Conservation (phyloP, 768 basidiomycete species). For the Boletus coccyginus region DNA sequence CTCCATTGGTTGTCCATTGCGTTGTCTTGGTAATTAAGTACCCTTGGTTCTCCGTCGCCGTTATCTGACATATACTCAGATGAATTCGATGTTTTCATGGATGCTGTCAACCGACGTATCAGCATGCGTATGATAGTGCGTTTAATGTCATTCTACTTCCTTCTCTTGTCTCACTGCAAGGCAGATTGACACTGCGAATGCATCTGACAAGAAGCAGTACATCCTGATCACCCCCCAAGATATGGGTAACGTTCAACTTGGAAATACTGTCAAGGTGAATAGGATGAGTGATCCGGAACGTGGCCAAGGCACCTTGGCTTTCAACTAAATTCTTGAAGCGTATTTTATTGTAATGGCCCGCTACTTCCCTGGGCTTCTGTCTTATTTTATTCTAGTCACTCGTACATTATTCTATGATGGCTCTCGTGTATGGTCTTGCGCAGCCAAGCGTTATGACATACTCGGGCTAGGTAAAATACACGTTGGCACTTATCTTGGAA, state of each 20-base stretch:
- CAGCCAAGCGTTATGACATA: not conserved
- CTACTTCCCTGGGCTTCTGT: not conserved
- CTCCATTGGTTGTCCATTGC: slow-evolving; percentile 87
- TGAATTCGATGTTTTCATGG: slow-evolving; percentile 99
- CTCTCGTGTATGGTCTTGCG: not conserved
- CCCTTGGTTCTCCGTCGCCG: not conserved
- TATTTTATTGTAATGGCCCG: not conserved
- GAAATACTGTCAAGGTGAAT: slow-evolving; percentile 69
- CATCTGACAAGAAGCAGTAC: slow-evolving; percentile 86
- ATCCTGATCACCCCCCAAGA: slow-evolving; percentile 96
- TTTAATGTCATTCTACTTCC: not conserved
- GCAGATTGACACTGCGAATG: slow-evolving; percentile 87
- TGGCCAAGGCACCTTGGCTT: slow-evolving; percentile 49
- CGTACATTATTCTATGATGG: slow-evolving; percentile 1
- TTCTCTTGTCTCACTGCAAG: slow-evolving; percentile 6
- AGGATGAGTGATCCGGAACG: slow-evolving; percentile 80
- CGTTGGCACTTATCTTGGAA: not conserved
- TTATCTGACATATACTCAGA: slow-evolving; percentile 44
- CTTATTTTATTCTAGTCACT: slow-evolving; percentile 10
- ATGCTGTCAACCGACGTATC: slow-evolving; percentile 86
- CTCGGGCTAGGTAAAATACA: not conserved
- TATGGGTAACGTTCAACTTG: slow-evolving; percentile 70
- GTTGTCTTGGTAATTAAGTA: slow-evolving; percentile 71
- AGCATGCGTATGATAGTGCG: slow-evolving; percentile 94
- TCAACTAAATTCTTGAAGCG: slow-evolving; percentile 14